Evolutionary conservation across 2,329 filamentous ascomycete genomes (phyloP).

Genomic region (Ophiostoma quercus): DNA sequence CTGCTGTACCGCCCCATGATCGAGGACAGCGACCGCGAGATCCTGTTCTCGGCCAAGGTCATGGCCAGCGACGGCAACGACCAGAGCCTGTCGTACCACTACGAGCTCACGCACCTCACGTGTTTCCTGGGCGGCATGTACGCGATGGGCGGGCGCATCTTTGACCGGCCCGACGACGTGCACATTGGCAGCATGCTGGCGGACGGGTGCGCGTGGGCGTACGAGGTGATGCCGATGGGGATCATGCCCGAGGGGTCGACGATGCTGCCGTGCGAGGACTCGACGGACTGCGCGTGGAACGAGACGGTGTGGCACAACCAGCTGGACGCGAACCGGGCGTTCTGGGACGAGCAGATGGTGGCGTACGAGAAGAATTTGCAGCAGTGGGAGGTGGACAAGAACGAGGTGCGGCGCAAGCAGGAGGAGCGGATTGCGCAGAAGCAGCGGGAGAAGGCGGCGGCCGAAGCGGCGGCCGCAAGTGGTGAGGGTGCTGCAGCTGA

Average conservation of each 20-base stretch:
- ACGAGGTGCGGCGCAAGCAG: conserved; percentile 41
- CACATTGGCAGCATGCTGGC: conserved; percentile 59
- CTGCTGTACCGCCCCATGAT: conserved; percentile 75
- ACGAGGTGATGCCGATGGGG: conserved; percentile 53
- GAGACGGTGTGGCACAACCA: conserved; percentile 35
- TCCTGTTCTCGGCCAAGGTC: conserved; percentile 68
- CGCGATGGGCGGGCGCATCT: conserved; percentile 59
- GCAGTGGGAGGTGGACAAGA: conserved; percentile 44
- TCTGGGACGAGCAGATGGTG: conserved; percentile 41
- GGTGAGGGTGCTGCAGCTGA: not conserved
- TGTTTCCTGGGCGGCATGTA: conserved; percentile 70
- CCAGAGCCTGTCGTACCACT: conserved; percentile 44
- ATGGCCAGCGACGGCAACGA: conserved; percentile 40
- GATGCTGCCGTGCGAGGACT: conserved; percentile 46
- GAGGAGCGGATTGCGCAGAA: conserved; percentile 24
- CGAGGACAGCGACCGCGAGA: conserved; percentile 52
- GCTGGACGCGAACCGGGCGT: conserved; percentile 44
- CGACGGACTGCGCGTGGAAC: conserved; percentile 49
- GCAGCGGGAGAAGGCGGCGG: conserved; percentile 2
- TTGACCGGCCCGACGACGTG: conserved; percentile 54
- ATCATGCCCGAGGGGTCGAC: conserved; percentile 59
- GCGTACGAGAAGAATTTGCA: conserved; percentile 40
- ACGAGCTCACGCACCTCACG: conserved; percentile 58
- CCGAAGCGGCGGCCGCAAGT: not conserved
- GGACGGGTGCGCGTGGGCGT: conserved; percentile 66